Evolutionary conservation across 441 rosid genomes (phyloP).

Genomic region (Sinapis alba): DNA sequence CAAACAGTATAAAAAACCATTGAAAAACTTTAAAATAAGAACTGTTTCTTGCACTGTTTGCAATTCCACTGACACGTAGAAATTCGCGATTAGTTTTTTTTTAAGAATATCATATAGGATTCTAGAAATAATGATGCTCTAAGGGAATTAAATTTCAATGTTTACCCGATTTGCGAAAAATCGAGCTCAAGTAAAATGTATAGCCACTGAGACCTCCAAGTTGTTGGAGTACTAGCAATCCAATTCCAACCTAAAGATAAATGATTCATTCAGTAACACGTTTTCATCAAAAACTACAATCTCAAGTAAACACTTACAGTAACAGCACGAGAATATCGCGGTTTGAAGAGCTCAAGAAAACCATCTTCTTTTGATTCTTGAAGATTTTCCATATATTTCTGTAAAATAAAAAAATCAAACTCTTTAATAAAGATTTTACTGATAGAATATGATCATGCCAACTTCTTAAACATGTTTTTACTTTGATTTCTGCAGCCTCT

Average conservation of each 20-base stretch:
- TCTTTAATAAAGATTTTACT: background rate
- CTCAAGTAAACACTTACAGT: slow-evolving; percentile 35
- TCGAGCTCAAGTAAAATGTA: slow-evolving; percentile 50
- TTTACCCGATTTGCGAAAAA: slow-evolving; percentile 49
- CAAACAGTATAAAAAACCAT: too few relatives aligned
- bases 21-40: too few relatives aligned
- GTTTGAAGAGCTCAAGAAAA: slow-evolving; percentile 46
- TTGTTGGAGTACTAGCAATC: slow-evolving; percentile 55
- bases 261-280: background rate
- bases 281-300: background rate
- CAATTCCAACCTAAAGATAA: slow-evolving; percentile 56
- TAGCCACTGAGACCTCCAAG: slow-evolving; percentile 54
- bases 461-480: slow-evolving; percentile 14
- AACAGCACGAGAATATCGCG: slow-evolving; percentile 51
- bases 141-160: background rate
- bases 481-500: slow-evolving; percentile 60
- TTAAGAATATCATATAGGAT: too few relatives aligned
- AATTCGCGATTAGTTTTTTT: too few relatives aligned
- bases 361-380: slow-evolving; percentile 39
- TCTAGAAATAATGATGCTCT: too few relatives aligned
- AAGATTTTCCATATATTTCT: slow-evolving; percentile 49
- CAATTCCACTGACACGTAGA: too few relatives aligned
- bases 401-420: background rate
- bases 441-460: background rate
- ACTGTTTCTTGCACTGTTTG: too few relatives aligned